Evolutionary conservation across 768 basidiomycete species (phyloP), one percentile per base, ranked within the genome.

Genomic region (Phylloporus sp.): DNA sequence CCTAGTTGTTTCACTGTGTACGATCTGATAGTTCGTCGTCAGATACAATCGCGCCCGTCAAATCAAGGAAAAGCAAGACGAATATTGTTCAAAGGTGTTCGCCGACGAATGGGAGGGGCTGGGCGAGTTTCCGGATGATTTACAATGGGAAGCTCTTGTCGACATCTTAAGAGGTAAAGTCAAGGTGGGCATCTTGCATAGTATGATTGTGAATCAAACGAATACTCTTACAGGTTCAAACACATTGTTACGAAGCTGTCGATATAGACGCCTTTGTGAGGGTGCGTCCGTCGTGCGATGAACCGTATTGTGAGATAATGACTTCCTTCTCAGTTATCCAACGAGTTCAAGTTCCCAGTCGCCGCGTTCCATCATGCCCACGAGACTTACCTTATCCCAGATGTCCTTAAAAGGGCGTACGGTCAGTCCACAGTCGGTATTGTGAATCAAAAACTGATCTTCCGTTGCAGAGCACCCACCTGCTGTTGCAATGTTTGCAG

Each of bases 311-410:
- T 26, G 8, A 18, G 24, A 34, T 18, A 3, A 6, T 43, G 20
- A 53, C 35, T 7, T 27, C 11, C 6, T 34, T 50, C 5, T 3
- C 49, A 88, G 76, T 73, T 91, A 4, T 81, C 87, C 10, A 88
- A 91, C 66, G 89, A 92, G 56, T 92, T 91, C 73, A 72, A 88
- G 54, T 88, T 88, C 69, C 79, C 84, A 0, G 72, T 90, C 32
- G 80, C 87, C 0, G 84, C 85, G 0, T 81, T 89, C 68, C 88
- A 90, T 59, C 88, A 91, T 57, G 88, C 89, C 1, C 82, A 83
- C 36, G 87, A 91, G 58, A 80, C 88, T 0, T 91, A 86, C 57
- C 82, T 92, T 35, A 87, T 91, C n/a, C 85, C 88, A 2, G 80
- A 82, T 23, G 65, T 88, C 1, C 74, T 92, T 49, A 90, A 89